phyloP scores from a whole-genome alignment of 2,329 filamentous ascomycete genomes.

The Trematosphaeria pertusa region DNA sequence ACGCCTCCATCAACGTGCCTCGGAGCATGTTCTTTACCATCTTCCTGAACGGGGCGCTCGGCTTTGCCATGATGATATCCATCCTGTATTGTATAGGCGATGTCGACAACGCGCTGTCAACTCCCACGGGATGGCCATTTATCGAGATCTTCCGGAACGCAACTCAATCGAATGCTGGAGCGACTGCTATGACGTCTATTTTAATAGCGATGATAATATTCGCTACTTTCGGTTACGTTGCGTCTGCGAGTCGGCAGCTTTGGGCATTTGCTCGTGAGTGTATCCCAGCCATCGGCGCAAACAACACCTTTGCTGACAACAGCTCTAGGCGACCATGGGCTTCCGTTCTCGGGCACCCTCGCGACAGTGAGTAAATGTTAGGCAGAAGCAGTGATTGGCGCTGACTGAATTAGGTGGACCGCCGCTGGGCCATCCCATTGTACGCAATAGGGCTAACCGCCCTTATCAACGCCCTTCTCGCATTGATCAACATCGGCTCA shows the following conservation, averaged over 20 bases:
- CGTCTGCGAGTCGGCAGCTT: constrained; percentile 21
- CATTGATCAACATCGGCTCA: constrained; percentile 57
- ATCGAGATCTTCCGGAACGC: constrained; percentile 22
- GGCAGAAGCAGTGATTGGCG: too few relatives aligned
- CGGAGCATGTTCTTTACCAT: not conserved
- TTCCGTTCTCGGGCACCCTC: not conserved
- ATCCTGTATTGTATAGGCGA: constrained; percentile 5
- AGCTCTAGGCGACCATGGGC: too few relatives aligned
- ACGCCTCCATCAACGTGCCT: not conserved
- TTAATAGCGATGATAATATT: constrained; percentile 20
- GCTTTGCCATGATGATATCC: constrained; percentile 30
- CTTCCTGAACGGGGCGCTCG: constrained; percentile 15
- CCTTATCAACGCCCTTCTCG: constrained; percentile 48
- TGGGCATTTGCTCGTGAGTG: not conserved
- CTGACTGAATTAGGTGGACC: not conserved
- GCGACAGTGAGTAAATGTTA: too few relatives aligned
- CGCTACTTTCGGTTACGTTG: constrained; percentile 17
- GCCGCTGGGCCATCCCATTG: constrained; percentile 38
- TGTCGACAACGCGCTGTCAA: constrained; percentile 2
- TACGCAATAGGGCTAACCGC: constrained; percentile 54
- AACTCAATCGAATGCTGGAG: constrained; percentile 14
- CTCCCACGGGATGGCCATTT: constrained; percentile 15
- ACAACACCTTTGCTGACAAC: too few relatives aligned
- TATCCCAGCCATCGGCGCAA: too few relatives aligned
- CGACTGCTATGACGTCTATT: constrained; percentile 21